These are phyloP conservation scores for Ceratocystis lukuohia DNA, from an alignment of 2,329 filamentous ascomycete genomes.

Conservation along the genomic window DNA sequence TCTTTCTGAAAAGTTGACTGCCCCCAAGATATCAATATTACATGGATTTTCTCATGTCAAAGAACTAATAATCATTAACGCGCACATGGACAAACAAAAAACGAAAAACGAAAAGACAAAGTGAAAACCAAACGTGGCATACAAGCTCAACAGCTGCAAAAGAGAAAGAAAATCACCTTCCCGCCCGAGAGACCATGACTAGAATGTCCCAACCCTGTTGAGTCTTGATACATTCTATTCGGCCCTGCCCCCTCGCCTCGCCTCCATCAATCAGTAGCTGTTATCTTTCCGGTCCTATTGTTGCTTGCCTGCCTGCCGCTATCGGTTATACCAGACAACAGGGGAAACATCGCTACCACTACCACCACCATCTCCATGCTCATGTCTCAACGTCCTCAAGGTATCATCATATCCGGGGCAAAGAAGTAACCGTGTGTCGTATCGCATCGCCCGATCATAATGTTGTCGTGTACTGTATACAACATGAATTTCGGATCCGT, in stretches of 20 bases:
- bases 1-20: background rate
- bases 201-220: background rate
- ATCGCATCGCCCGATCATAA: background rate
- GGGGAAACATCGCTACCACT: background rate
- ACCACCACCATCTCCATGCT: background rate
- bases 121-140: slow-evolving; percentile 5
- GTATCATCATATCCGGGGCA: slow-evolving; percentile 12
- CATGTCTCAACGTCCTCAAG: slow-evolving; percentile 5
- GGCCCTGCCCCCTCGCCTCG: background rate
- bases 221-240: background rate
- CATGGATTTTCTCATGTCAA: background rate
- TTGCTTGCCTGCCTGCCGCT: background rate
- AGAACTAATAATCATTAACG: slow-evolving; percentile 17
- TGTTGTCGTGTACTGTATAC: background rate
- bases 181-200: background rate
- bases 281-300: background rate
- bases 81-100: slow-evolving; percentile 13
- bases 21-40: background rate
- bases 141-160: slow-evolving; percentile 7
- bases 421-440: background rate
- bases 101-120: background rate
- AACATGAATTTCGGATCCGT: background rate
- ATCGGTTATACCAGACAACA: background rate
- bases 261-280: background rate
- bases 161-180: slow-evolving; percentile 5